Conservation (phyloP, 768 basidiomycete genomes). For the Boletus sp. region DNA sequence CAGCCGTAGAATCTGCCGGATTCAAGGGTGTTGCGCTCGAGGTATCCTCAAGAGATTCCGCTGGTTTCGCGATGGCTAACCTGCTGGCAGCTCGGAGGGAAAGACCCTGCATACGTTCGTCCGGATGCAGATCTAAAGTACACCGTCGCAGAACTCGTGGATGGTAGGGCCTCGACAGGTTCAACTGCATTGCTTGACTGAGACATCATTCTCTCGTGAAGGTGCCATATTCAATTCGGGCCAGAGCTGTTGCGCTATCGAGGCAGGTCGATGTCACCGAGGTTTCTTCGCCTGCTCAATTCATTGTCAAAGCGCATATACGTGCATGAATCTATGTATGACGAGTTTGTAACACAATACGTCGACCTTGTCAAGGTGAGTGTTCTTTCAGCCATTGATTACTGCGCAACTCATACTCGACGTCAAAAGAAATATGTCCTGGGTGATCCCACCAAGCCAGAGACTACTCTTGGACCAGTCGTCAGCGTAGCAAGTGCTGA, state of each 20-base stretch:
- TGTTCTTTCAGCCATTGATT: neutral
- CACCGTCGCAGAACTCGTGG: slow-evolving; percentile 82
- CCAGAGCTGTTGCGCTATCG: slow-evolving; percentile 93
- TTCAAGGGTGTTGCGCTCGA: slow-evolving; percentile 90
- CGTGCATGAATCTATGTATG: slow-evolving; percentile 82
- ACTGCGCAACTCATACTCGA: neutral
- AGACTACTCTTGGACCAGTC: slow-evolving; percentile 88
- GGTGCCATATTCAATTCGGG: slow-evolving; percentile 97
- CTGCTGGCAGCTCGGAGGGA: slow-evolving; percentile 78
- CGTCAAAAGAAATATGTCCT: slow-evolving; percentile 66
- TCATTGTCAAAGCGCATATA: slow-evolving; percentile 71
- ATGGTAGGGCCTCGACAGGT: slow-evolving; percentile 52
- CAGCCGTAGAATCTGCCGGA: slow-evolving; percentile 58
- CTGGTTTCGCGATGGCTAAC: slow-evolving; percentile 1
- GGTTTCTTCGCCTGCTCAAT: neutral
- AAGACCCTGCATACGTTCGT: slow-evolving; percentile 95
- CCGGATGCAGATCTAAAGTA: slow-evolving; percentile 82
- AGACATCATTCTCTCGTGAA: slow-evolving; percentile 23
- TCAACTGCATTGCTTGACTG: neutral
- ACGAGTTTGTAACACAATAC: slow-evolving; percentile 70
- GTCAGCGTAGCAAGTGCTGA: slow-evolving; percentile 84
- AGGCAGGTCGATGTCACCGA: slow-evolving; percentile 45
- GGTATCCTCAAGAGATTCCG: slow-evolving; percentile 36
- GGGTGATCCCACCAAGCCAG: slow-evolving; percentile 74
- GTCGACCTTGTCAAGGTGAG: slow-evolving; percentile 70